Percentiles rank a stretch among this genome's conserved stretches.
Evolutionary conservation across 768 basidiomycete genomes (phyloP).

Genomic region (Butyriboletus loyo): DNA sequence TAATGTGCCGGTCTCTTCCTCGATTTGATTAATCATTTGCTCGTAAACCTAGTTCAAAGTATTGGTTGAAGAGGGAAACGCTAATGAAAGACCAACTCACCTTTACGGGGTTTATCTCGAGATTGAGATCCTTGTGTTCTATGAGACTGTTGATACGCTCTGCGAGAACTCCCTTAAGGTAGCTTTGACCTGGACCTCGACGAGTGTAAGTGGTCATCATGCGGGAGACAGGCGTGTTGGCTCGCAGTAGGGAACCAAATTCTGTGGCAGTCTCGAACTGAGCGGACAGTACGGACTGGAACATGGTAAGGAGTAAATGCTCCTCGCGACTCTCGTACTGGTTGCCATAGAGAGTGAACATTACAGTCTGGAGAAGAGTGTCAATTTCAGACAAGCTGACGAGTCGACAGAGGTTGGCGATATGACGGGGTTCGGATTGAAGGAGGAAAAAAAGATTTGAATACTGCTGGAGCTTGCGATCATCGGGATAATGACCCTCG

Average conservation of each 20-base stretch:
- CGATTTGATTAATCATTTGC: conserved; percentile 99
- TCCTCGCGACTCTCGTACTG: conserved; percentile 99
- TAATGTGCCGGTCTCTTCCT: conserved; percentile 91
- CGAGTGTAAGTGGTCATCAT: conserved; percentile 99
- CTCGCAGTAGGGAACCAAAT: conserved; percentile 96
- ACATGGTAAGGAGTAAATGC: conserved; percentile 98
- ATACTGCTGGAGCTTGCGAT: conserved; percentile 92
- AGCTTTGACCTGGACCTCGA: conserved; percentile 96
- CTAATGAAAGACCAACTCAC: conserved; percentile 36
- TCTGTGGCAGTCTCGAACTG: conserved; percentile 99
- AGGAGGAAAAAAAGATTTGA: conserved; percentile 98
- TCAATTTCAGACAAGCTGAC: conserved; percentile 97
- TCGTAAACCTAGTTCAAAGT: conserved; percentile 79
- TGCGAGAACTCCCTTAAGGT: conserved; percentile 94
- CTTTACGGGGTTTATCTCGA: conserved; percentile 99
- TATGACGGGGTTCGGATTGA: conserved; percentile 96
- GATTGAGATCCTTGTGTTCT: conserved; percentile 98
- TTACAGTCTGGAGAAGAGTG: conserved; percentile 97
- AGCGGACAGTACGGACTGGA: conserved; percentile 96
- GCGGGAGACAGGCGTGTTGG: conserved; percentile 97
- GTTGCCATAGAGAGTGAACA: conserved; percentile 99
- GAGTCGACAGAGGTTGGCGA: conserved; percentile 93
- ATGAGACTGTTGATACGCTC: conserved; percentile 98
- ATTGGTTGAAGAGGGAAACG: not conserved
- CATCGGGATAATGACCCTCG: conserved; percentile 91